These are phyloP conservation scores for Diplocarpon mali DNA, from an alignment of 2,329 filamentous ascomycete genomes.

Conservation along the genomic window DNA sequence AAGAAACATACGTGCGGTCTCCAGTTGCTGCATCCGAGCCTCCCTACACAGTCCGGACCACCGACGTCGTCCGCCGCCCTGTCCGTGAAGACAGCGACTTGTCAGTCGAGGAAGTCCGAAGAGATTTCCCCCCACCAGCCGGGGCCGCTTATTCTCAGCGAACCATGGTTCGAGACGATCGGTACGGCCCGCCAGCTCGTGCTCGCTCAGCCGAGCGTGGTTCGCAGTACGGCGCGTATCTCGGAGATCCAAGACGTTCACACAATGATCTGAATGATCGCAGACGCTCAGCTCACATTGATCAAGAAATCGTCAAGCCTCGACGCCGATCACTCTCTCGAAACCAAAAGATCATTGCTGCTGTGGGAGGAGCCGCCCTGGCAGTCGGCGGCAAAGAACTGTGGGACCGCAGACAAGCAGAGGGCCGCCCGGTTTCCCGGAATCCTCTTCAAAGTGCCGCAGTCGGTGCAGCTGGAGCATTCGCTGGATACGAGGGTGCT, in stretches of 20 bases:
- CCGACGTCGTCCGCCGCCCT: conserved; percentile 43
- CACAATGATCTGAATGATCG: conserved; percentile 35
- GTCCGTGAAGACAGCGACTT: conserved; percentile 62
- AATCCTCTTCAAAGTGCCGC: conserved; percentile 50
- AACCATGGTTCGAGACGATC: conserved; percentile 22
- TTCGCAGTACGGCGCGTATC: conserved; percentile 46
- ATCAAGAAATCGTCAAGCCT: conserved; percentile 40
- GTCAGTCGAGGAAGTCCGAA: conserved; percentile 69
- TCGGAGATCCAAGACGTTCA: conserved; percentile 37
- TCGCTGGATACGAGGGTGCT: conserved; percentile 53
- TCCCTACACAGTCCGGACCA: conserved; percentile 32
- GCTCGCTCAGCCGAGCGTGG: conserved; percentile 52
- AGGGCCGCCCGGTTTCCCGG: conserved; percentile 38
- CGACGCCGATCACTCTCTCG: conserved; percentile 44
- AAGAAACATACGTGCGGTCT: conserved; percentile 26
- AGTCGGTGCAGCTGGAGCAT: conserved; percentile 50
- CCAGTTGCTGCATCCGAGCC: conserved; percentile 19
- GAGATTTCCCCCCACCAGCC: conserved; percentile 64
- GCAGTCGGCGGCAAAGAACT: conserved; percentile 57
- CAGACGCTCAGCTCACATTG: conserved; percentile 35
- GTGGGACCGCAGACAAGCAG: conserved; percentile 48
- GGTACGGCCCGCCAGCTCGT: conserved; percentile 37
- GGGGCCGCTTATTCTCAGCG: conserved; percentile 19
- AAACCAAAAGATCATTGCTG: conserved; percentile 56
- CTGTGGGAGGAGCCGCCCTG: conserved; percentile 52